A percentile compares a stretch with the other conserved stretches of the same genome.
These are phyloP conservation scores for Dothideomycetes sp. DNA, from an alignment of 2,329 filamentous ascomycete genomes.

Conservation along the genomic window DNA sequence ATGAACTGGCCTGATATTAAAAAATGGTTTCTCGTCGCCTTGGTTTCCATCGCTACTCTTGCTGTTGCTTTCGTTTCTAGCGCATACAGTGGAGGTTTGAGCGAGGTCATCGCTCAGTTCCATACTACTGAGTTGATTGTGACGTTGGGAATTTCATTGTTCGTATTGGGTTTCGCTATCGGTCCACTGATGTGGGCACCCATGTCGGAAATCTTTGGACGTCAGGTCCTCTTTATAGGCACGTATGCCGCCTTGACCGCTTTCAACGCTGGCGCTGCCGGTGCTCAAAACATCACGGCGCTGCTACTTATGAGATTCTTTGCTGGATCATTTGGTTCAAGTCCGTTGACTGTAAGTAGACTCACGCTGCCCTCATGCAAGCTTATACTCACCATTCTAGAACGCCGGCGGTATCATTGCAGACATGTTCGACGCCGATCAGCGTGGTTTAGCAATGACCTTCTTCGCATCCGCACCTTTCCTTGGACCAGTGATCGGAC, in stretches of 20 bases:
- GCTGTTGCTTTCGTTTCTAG: slow-evolving; percentile 61
- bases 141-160: slow-evolving; percentile 56
- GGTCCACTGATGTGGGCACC: slow-evolving; percentile 52
- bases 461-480: slow-evolving; percentile 61
- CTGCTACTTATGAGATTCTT: slow-evolving; percentile 39
- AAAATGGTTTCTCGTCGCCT: slow-evolving; percentile 58
- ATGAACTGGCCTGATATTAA: slow-evolving; percentile 46
- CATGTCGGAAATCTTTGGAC: slow-evolving; percentile 51
- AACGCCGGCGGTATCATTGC: slow-evolving; percentile 40
- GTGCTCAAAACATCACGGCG: slow-evolving; percentile 35
- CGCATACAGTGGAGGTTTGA: slow-evolving; percentile 53
- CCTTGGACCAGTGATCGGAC: slow-evolving; percentile 55
- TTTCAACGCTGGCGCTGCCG: slow-evolving; percentile 36
- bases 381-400: background rate
- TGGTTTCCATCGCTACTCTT: slow-evolving; percentile 58
- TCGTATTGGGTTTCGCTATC: slow-evolving; percentile 53
- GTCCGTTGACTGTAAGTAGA: slow-evolving; percentile 28
- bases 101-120: slow-evolving; percentile 48
- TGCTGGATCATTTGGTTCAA: slow-evolving; percentile 36
- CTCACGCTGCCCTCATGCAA: too few relatives aligned
- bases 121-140: slow-evolving; percentile 43
- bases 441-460: slow-evolving; percentile 45
- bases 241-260: slow-evolving; percentile 31
- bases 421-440: slow-evolving; percentile 36
- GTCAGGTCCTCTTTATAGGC: slow-evolving; percentile 29